A percentile compares a stretch with the other conserved stretches of the same genome.
Evolutionary conservation across 805 yeast genomes (phyloP).

Genomic region (Candida silvicultrix): DNA sequence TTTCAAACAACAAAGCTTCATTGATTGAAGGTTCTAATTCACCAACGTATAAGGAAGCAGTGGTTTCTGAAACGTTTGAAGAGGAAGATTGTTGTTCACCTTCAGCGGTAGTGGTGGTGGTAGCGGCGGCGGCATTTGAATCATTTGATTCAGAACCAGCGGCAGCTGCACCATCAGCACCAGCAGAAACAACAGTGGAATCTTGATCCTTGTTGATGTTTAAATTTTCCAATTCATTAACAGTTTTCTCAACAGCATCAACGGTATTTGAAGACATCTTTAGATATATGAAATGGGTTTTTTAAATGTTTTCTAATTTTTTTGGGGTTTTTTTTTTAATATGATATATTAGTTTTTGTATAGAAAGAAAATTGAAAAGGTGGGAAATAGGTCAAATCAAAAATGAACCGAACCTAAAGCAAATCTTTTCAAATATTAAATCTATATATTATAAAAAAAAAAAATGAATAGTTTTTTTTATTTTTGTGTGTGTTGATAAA

Average conservation of each 20-base stretch:
- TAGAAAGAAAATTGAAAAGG: background rate
- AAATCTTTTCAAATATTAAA: background rate
- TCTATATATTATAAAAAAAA: too few species aligned
- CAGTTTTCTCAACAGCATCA: slow-evolving; percentile 35
- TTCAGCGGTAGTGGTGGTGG: slow-evolving; percentile 19
- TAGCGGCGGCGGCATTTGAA: too few species aligned
- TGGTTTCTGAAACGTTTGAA: slow-evolving; percentile 43
- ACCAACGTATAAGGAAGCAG: slow-evolving; percentile 94
- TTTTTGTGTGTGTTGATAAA: too few species aligned
- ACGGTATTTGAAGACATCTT: slow-evolving; percentile 28
- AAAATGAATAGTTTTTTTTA: slow-evolving; percentile 6
- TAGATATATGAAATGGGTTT: slow-evolving; percentile 4
- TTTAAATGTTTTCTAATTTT: slow-evolving; percentile 16
- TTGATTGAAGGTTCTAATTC: slow-evolving; percentile 90
- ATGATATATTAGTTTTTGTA: slow-evolving; percentile 3
- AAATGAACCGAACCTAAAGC: background rate
- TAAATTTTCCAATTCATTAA: slow-evolving; percentile 43
- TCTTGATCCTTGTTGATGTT: slow-evolving; percentile 27
- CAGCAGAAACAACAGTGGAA: slow-evolving; percentile 3
- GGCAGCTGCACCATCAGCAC: slow-evolving; percentile 22
- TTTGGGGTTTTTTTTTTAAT: slow-evolving; percentile 18
- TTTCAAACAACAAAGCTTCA: slow-evolving; percentile 91
- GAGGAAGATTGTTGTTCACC: slow-evolving; percentile 28
- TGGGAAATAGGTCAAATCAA: background rate
- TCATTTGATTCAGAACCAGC: too few species aligned